Conservation (phyloP, 2,329 filamentous ascomycete genomes). For the Fusarium sambucinum region DNA sequence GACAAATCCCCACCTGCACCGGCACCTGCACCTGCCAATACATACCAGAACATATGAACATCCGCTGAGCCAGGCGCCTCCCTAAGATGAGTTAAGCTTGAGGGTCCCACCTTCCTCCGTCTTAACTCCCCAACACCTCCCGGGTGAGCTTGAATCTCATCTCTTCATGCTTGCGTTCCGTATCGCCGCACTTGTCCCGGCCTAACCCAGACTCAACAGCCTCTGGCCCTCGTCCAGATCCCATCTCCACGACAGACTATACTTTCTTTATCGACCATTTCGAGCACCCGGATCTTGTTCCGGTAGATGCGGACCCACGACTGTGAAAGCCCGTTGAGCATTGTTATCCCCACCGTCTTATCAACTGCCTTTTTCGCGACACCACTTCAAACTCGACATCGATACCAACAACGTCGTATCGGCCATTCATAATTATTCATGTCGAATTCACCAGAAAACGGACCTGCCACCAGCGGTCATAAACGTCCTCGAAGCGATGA, state of each 20-base stretch:
- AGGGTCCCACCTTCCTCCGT: slow-evolving; percentile 30
- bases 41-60: background rate
- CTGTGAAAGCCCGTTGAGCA: slow-evolving; percentile 17
- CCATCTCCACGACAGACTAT: background rate
- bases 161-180: slow-evolving; percentile 22
- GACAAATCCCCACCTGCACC: background rate
- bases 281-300: slow-evolving; percentile 2
- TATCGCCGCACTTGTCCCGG: slow-evolving; percentile 21
- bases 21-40: background rate
- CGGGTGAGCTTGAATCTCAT: slow-evolving; percentile 19
- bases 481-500: slow-evolving; percentile 48
- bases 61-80: slow-evolving; percentile 8
- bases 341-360: slow-evolving; percentile 32
- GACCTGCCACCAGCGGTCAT: slow-evolving; percentile 51
- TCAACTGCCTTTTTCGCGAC: slow-evolving; percentile 23
- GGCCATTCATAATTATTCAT: slow-evolving; percentile 41
- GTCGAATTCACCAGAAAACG: slow-evolving; percentile 56
- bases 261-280: background rate
- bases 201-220: slow-evolving; percentile 3
- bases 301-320: slow-evolving; percentile 32
- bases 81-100: slow-evolving; percentile 24
- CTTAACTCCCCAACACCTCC: slow-evolving; percentile 33
- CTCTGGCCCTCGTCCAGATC: slow-evolving; percentile 8
- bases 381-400: slow-evolving; percentile 14
- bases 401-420: slow-evolving; percentile 8